Evolutionary conservation across 2,329 filamentous ascomycete species (phyloP).

Genomic region (Exophiala lecanii-corni): DNA sequence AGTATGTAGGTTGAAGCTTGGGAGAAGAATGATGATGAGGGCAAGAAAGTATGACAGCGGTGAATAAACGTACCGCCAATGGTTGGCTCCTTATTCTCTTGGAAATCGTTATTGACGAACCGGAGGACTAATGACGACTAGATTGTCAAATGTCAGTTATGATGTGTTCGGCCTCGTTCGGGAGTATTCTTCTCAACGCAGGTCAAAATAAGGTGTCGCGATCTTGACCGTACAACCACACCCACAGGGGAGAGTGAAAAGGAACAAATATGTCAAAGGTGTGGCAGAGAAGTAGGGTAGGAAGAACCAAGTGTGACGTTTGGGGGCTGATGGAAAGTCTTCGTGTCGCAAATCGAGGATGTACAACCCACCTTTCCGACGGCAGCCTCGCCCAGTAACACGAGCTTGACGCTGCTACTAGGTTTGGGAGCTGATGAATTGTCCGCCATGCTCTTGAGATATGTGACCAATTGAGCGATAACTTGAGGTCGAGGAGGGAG

Average conservation of each 20-base stretch:
- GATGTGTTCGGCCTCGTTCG: neutral
- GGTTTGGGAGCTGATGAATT: slow-evolving; percentile 74
- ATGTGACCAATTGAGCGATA: neutral
- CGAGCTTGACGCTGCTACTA: slow-evolving; percentile 99
- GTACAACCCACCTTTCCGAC: slow-evolving; percentile 79
- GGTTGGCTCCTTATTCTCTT: slow-evolving; percentile 99
- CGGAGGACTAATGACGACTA: slow-evolving; percentile 95
- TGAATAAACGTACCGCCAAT: slow-evolving; percentile 70
- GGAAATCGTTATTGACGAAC: slow-evolving; percentile 99
- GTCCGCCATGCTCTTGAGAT: slow-evolving; percentile 59
- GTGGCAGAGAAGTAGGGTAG: slow-evolving; percentile 3
- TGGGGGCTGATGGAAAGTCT: too few species aligned
- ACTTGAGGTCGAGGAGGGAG: neutral
- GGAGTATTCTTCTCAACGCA: slow-evolving; percentile 1
- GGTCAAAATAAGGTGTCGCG: slow-evolving; percentile 17
- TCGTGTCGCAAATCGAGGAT: slow-evolving; percentile 4
- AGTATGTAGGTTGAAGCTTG: slow-evolving; percentile 3
- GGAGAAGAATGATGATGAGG: neutral
- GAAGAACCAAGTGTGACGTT: too few species aligned
- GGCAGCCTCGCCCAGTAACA: slow-evolving; percentile 92
- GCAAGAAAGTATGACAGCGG: neutral
- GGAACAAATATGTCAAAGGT: slow-evolving; percentile 1
- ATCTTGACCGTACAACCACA: slow-evolving; percentile 16
- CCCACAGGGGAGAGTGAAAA: too few species aligned
- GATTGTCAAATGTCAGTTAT: slow-evolving; percentile 17